Base-by-base conservation (phyloP, 257 asterid genomes). In the Forsythia suspensa region DNA sequence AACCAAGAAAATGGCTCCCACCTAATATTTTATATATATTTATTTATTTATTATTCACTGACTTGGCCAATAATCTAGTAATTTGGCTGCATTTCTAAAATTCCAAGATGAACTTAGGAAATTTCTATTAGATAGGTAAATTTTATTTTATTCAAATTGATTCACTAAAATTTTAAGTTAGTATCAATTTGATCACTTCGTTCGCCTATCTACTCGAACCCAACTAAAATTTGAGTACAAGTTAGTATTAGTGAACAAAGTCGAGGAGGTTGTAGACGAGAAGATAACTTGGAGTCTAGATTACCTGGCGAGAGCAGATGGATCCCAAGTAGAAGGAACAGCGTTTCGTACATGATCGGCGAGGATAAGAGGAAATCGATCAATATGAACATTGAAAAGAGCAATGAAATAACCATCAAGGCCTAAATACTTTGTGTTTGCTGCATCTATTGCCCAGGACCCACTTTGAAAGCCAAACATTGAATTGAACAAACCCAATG, bases 241-340 rank as follows among this genome's bases (percentile, higher is more conserved):
- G 7, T 16, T 3, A 12, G 18, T 12, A 6, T 48, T 15, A n/a
- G 20, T 4, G 59, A 48, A 48, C 59, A 13, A 15, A 57, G 29
- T 57, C 66, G 21, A 57, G 29, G 34, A 57, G 4, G 34, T 5
- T 55, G 63, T 43, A 1, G 34, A 29, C 34, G 34, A 29, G 34
- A 1, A 29, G 34, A 29, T 29, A 29, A 29, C 2, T 29, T 29
- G 2, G 34, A 29, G 34, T 29, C 34, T 1, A 29, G 34, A 29
- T 61, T 82, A 95, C 99, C 98, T 92, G 38, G 99, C 97, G n/a
- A 95, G 91, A 79, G 95, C 94, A 20, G 87, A 77, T 29, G 99
- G 98, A 81, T 95, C 99, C 99, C 99, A 95, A 10, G 87, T 88
- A 10, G 97, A 84, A 75, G 99, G 99, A 80, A 95, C 98, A 1